Evolutionary conservation across 1,139 yeast species (phyloP).

Genomic region (Scheffersomyces titani): DNA sequence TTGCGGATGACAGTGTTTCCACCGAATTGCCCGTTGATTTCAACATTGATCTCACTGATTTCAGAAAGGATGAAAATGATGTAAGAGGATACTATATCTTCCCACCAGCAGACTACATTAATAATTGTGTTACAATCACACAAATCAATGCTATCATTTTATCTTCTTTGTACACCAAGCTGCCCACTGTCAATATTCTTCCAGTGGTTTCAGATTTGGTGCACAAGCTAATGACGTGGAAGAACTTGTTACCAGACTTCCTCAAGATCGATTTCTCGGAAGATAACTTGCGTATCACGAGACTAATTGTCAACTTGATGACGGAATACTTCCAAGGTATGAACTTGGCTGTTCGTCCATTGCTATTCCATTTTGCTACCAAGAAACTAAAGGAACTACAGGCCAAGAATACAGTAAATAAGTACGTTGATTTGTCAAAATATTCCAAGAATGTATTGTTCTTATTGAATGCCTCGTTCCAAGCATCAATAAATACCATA

Average conservation of each 20-base stretch:
- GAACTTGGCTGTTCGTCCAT: constrained; percentile 79
- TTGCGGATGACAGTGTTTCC: constrained; percentile 77
- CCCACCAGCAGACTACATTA: constrained; percentile 78
- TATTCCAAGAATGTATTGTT: constrained; percentile 71
- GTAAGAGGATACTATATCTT: constrained; percentile 62
- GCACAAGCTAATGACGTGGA: constrained; percentile 71
- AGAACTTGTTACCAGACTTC: constrained; percentile 61
- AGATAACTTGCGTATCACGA: constrained; percentile 56
- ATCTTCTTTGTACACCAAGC: constrained; percentile 72
- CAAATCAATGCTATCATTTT: constrained; percentile 77
- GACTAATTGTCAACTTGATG: constrained; percentile 76
- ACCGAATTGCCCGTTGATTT: constrained; percentile 77
- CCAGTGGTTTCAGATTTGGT: constrained; percentile 76
- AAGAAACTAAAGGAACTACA: constrained; percentile 60
- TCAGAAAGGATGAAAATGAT: constrained; percentile 52
- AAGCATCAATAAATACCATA: constrained; percentile 79
- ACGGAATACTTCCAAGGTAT: constrained; percentile 87
- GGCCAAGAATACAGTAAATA: constrained; percentile 40
- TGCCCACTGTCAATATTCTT: constrained; percentile 70
- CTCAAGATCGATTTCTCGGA: constrained; percentile 64
- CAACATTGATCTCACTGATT: constrained; percentile 56
- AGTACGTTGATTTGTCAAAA: constrained; percentile 65
- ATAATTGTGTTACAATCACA: constrained; percentile 78
- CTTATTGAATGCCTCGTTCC: constrained; percentile 75
- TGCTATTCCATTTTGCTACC: constrained; percentile 75